Base-by-base conservation (phyloP, 192 early-diverging fungal genomes). In the Mortierella alpina region DNA sequence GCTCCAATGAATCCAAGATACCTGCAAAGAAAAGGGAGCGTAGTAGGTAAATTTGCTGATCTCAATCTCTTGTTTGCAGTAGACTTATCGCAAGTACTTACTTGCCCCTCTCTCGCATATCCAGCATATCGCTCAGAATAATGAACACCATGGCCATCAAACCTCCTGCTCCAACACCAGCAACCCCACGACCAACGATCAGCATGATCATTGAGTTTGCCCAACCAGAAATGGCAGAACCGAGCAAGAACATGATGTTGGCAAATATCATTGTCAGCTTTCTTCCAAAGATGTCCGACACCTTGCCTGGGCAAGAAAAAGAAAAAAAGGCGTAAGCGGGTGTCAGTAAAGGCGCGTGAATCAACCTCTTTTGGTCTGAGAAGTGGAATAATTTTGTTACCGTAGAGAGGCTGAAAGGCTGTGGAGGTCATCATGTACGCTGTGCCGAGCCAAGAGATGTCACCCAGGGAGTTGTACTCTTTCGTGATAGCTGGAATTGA, bases 261-360 rank as follows among this genome's bases (percentile, higher is more conserved):
- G 89, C 88, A 56, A 84, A 76, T 2, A 92, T 50, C 6, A 91
- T 70, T 46, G 90, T 72, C 11, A 77, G 73, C 45, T 88, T 88
- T 45, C 91, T 87, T 15, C 92, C 97, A 83, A 96, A 94, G 40
- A 96, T 93, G 61, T 97, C 95, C 86, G 66, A 97, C 65, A 95
- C 63, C 60, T 91, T 92, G n/a, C 94, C 96, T 82, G 95, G 60
- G 54, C 67, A 13, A 1, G 22, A 57, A 57, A 57, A 10, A 57
- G 20, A 57, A 18, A 22, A 22, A 57, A 22, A 57, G 13, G 22
- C n/a, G 10, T 1, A 57, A 6, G 17, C 23, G 6, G 41, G n/a
- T 2, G 41, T 22, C 9, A 22, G 20, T 22, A 22, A 18, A 57
- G 6, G 20, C n/a, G 50, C 12, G n/a, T 12, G n/a, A 15, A 12